phyloP scores from a whole-genome alignment of 805 yeast genomes.

The Ogataea trehalophila region DNA sequence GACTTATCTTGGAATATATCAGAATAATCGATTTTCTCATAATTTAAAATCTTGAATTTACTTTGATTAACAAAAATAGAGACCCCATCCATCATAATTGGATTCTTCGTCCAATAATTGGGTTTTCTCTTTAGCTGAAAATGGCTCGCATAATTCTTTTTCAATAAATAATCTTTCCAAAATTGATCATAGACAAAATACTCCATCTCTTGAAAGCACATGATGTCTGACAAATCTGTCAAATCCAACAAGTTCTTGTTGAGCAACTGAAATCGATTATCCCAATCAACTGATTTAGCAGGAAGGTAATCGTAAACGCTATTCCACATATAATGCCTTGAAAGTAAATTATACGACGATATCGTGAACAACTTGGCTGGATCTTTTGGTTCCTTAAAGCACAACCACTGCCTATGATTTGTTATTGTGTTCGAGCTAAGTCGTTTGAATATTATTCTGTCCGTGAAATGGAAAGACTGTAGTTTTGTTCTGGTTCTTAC shows the following conservation, averaged over 20 bases:
- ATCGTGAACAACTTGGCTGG: slow-evolving; percentile 20
- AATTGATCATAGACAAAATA: slow-evolving; percentile 22
- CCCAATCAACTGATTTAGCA: slow-evolving; percentile 43
- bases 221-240: slow-evolving; percentile 39
- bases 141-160: slow-evolving; percentile 38
- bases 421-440: slow-evolving; percentile 15
- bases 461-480: too few species aligned
- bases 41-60: slow-evolving; percentile 39
- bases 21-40: slow-evolving; percentile 30
- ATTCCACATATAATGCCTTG: slow-evolving; percentile 53
- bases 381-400: slow-evolving; percentile 2
- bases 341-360: slow-evolving; percentile 31
- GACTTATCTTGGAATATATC: slow-evolving; percentile 22
- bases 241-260: slow-evolving; percentile 34
- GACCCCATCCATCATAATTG: slow-evolving; percentile 54
- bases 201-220: slow-evolving; percentile 45
- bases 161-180: slow-evolving; percentile 21
- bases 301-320: slow-evolving; percentile 50
- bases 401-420: slow-evolving; percentile 17
- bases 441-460: too few species aligned
- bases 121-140: slow-evolving; percentile 50
- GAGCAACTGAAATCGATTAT: slow-evolving; percentile 40
- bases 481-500: neutral
- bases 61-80: slow-evolving; percentile 46
- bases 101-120: slow-evolving; percentile 43